Base-by-base conservation (phyloP, 2,329 filamentous ascomycete genomes). In the Alternaria sp. region DNA sequence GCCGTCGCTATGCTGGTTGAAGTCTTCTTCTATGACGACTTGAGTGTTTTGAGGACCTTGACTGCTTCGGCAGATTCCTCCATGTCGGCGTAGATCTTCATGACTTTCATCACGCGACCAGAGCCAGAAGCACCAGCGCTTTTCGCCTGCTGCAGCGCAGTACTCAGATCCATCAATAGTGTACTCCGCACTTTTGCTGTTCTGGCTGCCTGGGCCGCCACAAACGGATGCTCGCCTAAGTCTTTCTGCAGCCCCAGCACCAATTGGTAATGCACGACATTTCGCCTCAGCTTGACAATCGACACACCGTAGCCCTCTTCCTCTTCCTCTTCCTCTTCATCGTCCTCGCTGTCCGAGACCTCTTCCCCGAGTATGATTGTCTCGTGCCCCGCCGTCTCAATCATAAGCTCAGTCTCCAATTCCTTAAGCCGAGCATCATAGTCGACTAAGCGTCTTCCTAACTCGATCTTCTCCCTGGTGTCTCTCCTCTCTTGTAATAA, bases 401-500 rank as follows among this genome's bases (percentile, higher is more conserved):
- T 81, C 46, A 87, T 85, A 27, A 94, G 78, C 34, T 83, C 81
- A 41, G 84, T 85, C 74, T 94, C 92, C 45, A 94, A 75, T 55
- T 86, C 85, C 6, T 82, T 81, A 38, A 93, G 72, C 56, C 89
- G 76, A 62, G 88, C 87, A 55, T 90, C 87, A 18, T 91, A 79
- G 74, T 93, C 91, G 28, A 94, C 74, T 81, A 94, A 83, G 67
- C 63, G 64, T 67, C 85, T 81, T n/a, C 85, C 87, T 11, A 86
- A 67, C 68, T 90, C 87, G 43, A 94, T 89, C 52, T 89, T 83
- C 12, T 81, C 79, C 59, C 89, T 84, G 1, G 94, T 84, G 5
- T 88, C 84, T 5, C 94, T 85, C n/a, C 94, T 86, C 77, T 96
- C 89, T n/a, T 81, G 78, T 57, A 92, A 83, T 53, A 93, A 79